These are phyloP conservation scores for Pythium coloratum DNA, from an alignment of 352 stramenopile species.

Conservation along the genomic window DNA sequence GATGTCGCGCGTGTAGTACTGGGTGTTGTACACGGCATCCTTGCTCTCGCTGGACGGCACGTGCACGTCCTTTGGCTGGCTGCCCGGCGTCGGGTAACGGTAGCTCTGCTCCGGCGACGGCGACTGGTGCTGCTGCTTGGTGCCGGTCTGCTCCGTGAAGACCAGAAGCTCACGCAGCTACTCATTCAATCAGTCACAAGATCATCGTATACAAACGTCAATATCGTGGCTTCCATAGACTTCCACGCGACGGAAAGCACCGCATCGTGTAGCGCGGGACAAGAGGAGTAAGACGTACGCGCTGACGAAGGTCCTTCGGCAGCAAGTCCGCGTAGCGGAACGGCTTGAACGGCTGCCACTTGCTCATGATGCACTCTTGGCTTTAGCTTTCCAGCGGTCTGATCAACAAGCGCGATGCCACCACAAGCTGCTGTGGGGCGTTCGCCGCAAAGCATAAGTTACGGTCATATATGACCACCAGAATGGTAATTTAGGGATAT, in stretches of 20 bases:
- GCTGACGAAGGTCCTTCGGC: constrained; percentile 64
- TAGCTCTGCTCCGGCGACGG: constrained; percentile 61
- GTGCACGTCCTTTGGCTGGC: constrained; percentile 60
- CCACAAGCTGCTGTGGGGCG: constrained; percentile 15
- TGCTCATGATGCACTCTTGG: constrained; percentile 51
- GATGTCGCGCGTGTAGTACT: constrained; percentile 90
- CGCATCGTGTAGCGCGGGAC: background rate
- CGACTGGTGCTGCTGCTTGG: constrained; percentile 72
- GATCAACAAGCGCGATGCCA: constrained; percentile 19
- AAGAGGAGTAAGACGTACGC: constrained; percentile 30
- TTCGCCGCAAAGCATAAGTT: constrained; percentile 2
- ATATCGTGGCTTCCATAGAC: constrained; percentile 1
- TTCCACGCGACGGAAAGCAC: background rate
- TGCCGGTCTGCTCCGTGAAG: constrained; percentile 77
- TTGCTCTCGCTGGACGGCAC: constrained; percentile 74
- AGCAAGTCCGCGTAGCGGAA: constrained; percentile 78
- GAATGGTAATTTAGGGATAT: constrained; percentile 24
- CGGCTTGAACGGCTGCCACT: constrained; percentile 84
- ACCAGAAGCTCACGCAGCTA: constrained; percentile 81
- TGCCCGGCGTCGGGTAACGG: constrained; percentile 77
- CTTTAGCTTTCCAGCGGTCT: constrained; percentile 16
- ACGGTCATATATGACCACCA: constrained; percentile 27
- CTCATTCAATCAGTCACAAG: background rate
- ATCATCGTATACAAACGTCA: background rate
- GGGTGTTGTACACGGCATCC: constrained; percentile 83